A percentile compares a stretch with the other conserved stretches of the same genome.
These are phyloP conservation scores for Xylaria sp. DNA, from an alignment of 2,329 filamentous ascomycete species.

Conservation along the genomic window DNA sequence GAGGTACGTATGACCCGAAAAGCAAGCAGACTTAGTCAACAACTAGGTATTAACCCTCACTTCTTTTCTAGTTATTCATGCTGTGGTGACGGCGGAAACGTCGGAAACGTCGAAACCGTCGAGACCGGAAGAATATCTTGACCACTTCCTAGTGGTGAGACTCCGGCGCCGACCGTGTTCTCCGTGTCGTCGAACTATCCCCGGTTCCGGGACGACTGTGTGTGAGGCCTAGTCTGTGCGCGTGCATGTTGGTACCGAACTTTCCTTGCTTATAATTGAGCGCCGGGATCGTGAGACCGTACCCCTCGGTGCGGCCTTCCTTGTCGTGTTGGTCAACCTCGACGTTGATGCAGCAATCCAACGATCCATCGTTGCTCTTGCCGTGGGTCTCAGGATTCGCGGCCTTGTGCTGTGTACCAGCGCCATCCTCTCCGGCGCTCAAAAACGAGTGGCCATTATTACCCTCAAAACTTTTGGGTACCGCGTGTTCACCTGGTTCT, in stretches of 20 bases:
- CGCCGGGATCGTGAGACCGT: conserved; percentile 79
- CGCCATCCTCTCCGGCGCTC: conserved; percentile 68
- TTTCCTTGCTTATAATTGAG: conserved; percentile 40
- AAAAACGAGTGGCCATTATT: conserved; percentile 67
- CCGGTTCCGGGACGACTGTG: conserved; percentile 28
- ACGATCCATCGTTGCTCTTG: conserved; percentile 50
- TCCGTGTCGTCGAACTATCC: conserved; percentile 22
- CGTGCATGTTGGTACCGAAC: conserved; percentile 24
- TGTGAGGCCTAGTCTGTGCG: conserved; percentile 21
- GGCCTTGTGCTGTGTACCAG: conserved; percentile 73
- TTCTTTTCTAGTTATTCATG: neutral
- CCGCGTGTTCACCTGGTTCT: conserved; percentile 4
- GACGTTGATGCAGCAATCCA: conserved; percentile 81
- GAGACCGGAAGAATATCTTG: neutral
- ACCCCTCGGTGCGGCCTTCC: conserved; percentile 72
- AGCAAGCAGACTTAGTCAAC: neutral
- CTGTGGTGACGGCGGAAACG: neutral
- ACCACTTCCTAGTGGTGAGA: conserved; percentile 16
- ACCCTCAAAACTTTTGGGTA: conserved; percentile 34
- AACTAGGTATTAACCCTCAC: neutral
- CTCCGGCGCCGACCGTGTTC: conserved; percentile 25
- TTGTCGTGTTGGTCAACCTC: conserved; percentile 82
- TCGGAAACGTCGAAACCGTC: conserved; percentile 1
- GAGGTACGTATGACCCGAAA: no score
- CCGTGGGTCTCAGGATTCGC: conserved; percentile 53